Evolutionary conservation across 768 basidiomycete genomes (phyloP).

Genomic region (Gloeostereum incarnatum): DNA sequence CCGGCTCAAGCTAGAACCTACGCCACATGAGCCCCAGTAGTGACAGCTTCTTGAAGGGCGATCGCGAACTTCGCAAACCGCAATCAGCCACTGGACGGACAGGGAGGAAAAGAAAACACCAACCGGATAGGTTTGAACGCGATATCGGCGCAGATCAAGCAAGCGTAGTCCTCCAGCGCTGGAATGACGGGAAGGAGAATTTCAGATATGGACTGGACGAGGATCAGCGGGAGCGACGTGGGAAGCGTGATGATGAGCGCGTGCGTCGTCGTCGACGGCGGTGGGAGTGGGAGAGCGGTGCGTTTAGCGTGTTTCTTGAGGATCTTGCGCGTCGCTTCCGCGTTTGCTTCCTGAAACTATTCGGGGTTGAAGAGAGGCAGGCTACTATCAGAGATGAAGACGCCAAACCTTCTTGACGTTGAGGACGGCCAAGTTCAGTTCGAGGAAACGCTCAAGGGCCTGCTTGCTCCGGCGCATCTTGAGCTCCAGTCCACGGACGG

Average conservation of each 20-base stretch:
- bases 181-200: constrained; percentile 77
- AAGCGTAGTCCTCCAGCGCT: constrained; percentile 75
- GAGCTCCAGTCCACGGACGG: constrained; percentile 47
- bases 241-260: constrained; percentile 21
- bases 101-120: too few species aligned
- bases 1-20: too few species aligned
- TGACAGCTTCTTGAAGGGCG: too few species aligned
- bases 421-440: constrained; percentile 70
- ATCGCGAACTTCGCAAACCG: too few species aligned
- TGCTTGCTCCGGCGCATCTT: constrained; percentile 45
- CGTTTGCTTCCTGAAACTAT: constrained; percentile 81
- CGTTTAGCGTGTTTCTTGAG: constrained; percentile 92
- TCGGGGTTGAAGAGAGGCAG: background rate
- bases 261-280: constrained; percentile 11
- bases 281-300: constrained; percentile 66
- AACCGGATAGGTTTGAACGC: constrained; percentile 91
- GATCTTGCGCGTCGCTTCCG: constrained; percentile 87
- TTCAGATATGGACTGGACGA: constrained; percentile 79
- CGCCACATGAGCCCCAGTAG: too few species aligned
- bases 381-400: background rate
- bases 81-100: too few species aligned
- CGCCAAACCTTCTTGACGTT: constrained; percentile 68
- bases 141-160: constrained; percentile 80
- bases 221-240: constrained; percentile 44
- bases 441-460: constrained; percentile 62